A percentile compares a stretch with the other conserved stretches of the same genome.
Conservation (phyloP, 768 basidiomycete species). For the Amanita pallidorosea region DNA sequence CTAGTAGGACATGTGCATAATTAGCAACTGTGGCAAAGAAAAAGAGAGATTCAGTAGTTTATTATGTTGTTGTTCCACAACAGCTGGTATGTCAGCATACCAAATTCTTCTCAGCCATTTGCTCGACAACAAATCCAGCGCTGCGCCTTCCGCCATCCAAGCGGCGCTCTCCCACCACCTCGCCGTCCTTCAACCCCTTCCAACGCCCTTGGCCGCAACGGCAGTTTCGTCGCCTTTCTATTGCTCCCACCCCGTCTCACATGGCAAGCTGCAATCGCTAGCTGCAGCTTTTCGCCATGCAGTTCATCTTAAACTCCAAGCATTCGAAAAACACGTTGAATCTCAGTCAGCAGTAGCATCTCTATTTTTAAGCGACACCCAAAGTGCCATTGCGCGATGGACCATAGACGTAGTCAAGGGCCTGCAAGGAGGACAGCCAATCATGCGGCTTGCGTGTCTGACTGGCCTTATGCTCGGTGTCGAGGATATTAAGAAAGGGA, state of each 20-base stretch:
- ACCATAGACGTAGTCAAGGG: slow-evolving; percentile 39
- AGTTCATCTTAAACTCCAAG: slow-evolving; percentile 38
- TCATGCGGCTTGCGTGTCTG: slow-evolving; percentile 50
- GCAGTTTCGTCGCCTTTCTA: slow-evolving; percentile 48
- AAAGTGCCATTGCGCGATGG: slow-evolving; percentile 40
- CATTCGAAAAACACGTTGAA: slow-evolving; percentile 23
- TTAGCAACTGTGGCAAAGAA: too few relatives aligned
- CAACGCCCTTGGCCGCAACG: slow-evolving; percentile 48
- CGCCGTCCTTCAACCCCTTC: slow-evolving; percentile 33
- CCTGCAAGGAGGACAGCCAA: slow-evolving; percentile 53
- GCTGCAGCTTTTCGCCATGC: slow-evolving; percentile 51
- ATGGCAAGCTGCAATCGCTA: slow-evolving; percentile 38
- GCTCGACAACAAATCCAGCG: slow-evolving; percentile 29
- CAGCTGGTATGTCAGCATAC: too few relatives aligned
- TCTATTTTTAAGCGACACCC: slow-evolving; percentile 26
- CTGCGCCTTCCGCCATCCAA: slow-evolving; percentile 39
- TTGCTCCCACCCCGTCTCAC: slow-evolving; percentile 28
- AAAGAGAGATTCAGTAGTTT: too few relatives aligned
- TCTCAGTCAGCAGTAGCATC: slow-evolving; percentile 20
- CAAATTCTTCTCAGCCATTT: slow-evolving; percentile 31
- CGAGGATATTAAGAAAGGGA: slow-evolving; percentile 35
- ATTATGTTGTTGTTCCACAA: too few relatives aligned
- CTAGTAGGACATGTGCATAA: too few relatives aligned
- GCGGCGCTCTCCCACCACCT: slow-evolving; percentile 52
- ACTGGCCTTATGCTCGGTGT: slow-evolving; percentile 57